phyloP scores from a whole-genome alignment of 2,329 filamentous ascomycete genomes.

The Clarireedia sp. region DNA sequence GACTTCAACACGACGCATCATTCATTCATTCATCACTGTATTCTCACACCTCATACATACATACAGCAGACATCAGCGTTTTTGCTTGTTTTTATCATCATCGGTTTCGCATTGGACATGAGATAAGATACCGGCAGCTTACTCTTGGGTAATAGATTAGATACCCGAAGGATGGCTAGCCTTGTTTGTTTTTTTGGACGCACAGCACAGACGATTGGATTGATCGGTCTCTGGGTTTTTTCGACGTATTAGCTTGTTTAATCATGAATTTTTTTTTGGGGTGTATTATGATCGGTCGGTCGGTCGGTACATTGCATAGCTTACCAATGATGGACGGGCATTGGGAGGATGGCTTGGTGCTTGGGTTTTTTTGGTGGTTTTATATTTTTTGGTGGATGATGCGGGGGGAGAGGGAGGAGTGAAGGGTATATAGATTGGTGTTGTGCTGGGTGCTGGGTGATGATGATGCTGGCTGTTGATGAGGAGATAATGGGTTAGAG shows the following conservation, averaged over 20 bases:
- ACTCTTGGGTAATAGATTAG: not conserved
- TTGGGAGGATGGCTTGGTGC: conserved; percentile 10
- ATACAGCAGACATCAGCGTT: not conserved
- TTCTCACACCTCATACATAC: not conserved
- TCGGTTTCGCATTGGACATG: not conserved
- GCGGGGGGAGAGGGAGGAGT: too few relatives aligned
- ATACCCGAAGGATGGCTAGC: conserved; percentile 10
- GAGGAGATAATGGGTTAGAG: too few relatives aligned
- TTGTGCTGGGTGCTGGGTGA: too few relatives aligned
- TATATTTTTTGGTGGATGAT: too few relatives aligned
- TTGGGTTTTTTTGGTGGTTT: not conserved
- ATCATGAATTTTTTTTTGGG: not conserved
- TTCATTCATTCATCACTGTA: not conserved
- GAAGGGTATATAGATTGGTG: too few relatives aligned
- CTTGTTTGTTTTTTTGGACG: not conserved
- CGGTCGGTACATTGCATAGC: conserved; percentile 3
- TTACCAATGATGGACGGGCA: conserved; percentile 1
- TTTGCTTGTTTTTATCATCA: not conserved
- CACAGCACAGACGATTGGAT: not conserved
- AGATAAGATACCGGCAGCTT: conserved; percentile 2
- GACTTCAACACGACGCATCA: not conserved
- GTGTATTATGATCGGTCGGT: conserved; percentile 2
- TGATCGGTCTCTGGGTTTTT: not conserved
- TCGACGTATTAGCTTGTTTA: too few relatives aligned
- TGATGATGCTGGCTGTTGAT: too few relatives aligned